Evolutionary conservation across 2,329 filamentous ascomycete genomes (phyloP), one percentile per base, ranked within the genome.

Genomic region (Tetracladium maxilliforme): DNA sequence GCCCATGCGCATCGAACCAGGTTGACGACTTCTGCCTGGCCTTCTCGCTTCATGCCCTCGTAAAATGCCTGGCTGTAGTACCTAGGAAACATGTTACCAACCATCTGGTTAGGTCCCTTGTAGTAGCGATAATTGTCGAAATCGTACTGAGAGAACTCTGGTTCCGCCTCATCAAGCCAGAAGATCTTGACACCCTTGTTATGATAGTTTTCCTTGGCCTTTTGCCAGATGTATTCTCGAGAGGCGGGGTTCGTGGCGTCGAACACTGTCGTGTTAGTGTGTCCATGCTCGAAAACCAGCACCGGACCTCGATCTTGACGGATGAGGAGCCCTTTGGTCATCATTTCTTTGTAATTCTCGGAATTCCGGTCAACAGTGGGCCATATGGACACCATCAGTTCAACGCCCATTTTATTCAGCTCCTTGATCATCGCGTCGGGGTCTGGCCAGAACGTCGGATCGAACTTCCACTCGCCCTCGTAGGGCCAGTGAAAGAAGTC

Each of bases 371-470:
- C 68, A 2, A 78, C 70, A 0, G 70, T 76, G 0, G 72, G 72
- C 72, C 73, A 78, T 34, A 78, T 63, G 0, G 69, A 75, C 1
- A 78, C 67, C 70, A 78, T 77, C 4, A 76, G 54, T 37, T 78
- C 70, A 22, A 77, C 61, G 1, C 57, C 54, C 30, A 78, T 43
- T 1, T 58, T 51, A 20, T 64, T 54, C 2, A 77, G 54, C 40
- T 77, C 71, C 19, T 53, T 49, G 14, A 76, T 52, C 72, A 78
- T 78, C 4, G 64, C 64, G 22, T 67, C 67, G 14, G 69, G 70
- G 38, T 78, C 65, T 1, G 72, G 72, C 69, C 68, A 77, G 35
- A 64, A 77, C 1, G 54, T 55, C 0, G 57, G 48, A 36, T 79
- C 72, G 34, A 78, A 77, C 20, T 57, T 65, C 71, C 72, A 78